Percentiles rank a stretch among this genome's conserved stretches.
These are phyloP conservation scores for Infundibulicybe gibba DNA, from an alignment of 768 basidiomycete species.

Conservation along the genomic window DNA sequence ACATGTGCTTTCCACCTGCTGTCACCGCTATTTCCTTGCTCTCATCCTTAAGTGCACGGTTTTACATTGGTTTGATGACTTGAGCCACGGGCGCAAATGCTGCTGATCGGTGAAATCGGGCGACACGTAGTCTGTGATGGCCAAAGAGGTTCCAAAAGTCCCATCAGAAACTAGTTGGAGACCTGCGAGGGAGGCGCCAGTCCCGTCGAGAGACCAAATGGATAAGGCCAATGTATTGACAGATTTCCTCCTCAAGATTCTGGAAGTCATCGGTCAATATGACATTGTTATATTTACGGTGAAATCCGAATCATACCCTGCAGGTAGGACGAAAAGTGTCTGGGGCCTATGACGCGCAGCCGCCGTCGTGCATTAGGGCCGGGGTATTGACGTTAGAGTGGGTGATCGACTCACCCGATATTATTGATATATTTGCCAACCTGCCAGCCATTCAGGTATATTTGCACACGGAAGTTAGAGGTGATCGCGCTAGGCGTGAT, in stretches of 20 bases:
- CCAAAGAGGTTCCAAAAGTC: constrained; percentile 34
- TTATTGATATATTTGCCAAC: constrained; percentile 53
- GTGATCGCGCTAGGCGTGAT: constrained; percentile 38
- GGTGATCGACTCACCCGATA: constrained; percentile 30
- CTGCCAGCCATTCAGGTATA: constrained; percentile 52
- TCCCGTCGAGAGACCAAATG: constrained; percentile 43
- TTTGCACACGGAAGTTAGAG: constrained; percentile 46
- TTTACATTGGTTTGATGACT: constrained; percentile 28
- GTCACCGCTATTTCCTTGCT: background rate
- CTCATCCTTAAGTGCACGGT: background rate
- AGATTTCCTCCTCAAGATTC: constrained; percentile 38
- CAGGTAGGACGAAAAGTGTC: constrained; percentile 46
- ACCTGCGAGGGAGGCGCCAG: constrained; percentile 38
- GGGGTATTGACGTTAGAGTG: no score
- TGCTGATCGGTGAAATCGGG: constrained; percentile 38
- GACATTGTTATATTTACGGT: background rate
- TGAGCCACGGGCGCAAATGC: constrained; percentile 22
- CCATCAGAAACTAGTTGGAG: constrained; percentile 42
- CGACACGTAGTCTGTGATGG: constrained; percentile 35
- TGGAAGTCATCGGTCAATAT: constrained; percentile 7
- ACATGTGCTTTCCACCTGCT: background rate
- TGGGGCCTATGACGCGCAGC: constrained; percentile 29
- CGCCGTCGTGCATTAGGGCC: no score
- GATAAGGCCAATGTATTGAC: constrained; percentile 44
- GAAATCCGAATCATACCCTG: constrained; percentile 27